phyloP scores from a whole-genome alignment of 129 eudicot species.

The sunflower (Helianthus annuus) region DNA sequence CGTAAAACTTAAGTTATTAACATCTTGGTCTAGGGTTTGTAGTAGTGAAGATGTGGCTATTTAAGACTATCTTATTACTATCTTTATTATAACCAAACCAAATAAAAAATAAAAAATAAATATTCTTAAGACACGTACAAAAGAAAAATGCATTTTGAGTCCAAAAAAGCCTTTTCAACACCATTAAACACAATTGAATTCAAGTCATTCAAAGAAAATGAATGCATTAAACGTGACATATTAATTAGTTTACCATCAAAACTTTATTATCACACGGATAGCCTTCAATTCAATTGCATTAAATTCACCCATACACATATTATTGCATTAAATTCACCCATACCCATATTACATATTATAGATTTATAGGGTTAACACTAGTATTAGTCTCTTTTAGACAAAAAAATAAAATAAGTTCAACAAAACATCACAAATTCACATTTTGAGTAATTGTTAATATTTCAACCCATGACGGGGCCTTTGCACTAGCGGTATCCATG shows the following conservation, averaged over 20 bases:
- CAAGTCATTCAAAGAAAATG: constrained; percentile 36
- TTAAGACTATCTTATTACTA: no score
- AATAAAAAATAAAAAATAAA: background rate
- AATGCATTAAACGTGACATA: constrained; percentile 31
- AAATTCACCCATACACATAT: constrained; percentile 12
- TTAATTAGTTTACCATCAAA: constrained; percentile 32
- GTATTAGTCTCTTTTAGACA: no score
- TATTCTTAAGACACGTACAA: background rate
- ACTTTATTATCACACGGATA: constrained; percentile 39
- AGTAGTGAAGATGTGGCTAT: no score
- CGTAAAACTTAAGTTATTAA: no score
- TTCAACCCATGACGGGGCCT: no score
- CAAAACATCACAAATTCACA: no score
- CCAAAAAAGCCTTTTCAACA: constrained; percentile 13
- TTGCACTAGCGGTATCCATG: no score
- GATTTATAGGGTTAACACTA: no score
- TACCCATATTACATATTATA: background rate
- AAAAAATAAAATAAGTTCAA: no score
- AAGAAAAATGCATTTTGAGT: background rate
- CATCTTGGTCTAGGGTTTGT: no score
- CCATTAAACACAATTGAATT: constrained; percentile 25
- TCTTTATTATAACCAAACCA: no score
- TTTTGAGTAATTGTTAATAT: no score
- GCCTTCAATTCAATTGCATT: constrained; percentile 34
- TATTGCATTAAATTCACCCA: constrained; percentile 28